These are phyloP conservation scores for Elongisporangium prolatum DNA, from an alignment of 352 stramenopile genomes.

Conservation along the genomic window DNA sequence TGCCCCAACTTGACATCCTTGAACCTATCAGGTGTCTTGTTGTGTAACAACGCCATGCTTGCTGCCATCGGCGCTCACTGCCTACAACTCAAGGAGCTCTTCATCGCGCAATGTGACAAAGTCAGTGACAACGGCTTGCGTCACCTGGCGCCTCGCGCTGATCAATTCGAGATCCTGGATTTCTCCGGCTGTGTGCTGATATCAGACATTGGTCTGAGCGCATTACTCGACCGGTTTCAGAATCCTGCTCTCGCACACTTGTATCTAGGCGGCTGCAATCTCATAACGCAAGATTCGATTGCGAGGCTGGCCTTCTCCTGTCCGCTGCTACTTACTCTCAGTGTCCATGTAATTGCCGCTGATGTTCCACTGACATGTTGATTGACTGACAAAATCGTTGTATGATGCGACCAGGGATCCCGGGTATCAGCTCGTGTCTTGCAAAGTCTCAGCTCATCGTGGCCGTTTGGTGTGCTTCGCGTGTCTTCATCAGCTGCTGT, in stretches of 20 bases:
- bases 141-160: constrained; percentile 37
- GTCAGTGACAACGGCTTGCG: constrained; percentile 54
- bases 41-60: constrained; percentile 65
- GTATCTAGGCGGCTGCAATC: constrained; percentile 45
- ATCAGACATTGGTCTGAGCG: constrained; percentile 46
- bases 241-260: constrained; percentile 45
- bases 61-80: constrained; percentile 33
- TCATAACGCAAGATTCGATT: constrained; percentile 63
- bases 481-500: constrained; percentile 20
- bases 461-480: constrained; percentile 50
- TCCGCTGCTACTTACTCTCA: constrained; percentile 65
- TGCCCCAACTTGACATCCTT: constrained; percentile 40
- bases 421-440: constrained; percentile 53
- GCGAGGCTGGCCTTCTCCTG: constrained; percentile 54
- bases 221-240: constrained; percentile 54
- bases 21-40: constrained; percentile 46
- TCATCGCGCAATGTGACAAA: constrained; percentile 56
- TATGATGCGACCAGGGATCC: constrained; percentile 47
- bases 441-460: constrained; percentile 58
- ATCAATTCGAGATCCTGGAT: constrained; percentile 63
- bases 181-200: constrained; percentile 47
- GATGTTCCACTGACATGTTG: no score
- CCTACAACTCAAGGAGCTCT: constrained; percentile 32
- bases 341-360: constrained; percentile 24
- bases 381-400: not conserved